phyloP scores from a whole-genome alignment of 225 moss, liverwort and hornwort species.

The Pseudoscleropodium purum region DNA sequence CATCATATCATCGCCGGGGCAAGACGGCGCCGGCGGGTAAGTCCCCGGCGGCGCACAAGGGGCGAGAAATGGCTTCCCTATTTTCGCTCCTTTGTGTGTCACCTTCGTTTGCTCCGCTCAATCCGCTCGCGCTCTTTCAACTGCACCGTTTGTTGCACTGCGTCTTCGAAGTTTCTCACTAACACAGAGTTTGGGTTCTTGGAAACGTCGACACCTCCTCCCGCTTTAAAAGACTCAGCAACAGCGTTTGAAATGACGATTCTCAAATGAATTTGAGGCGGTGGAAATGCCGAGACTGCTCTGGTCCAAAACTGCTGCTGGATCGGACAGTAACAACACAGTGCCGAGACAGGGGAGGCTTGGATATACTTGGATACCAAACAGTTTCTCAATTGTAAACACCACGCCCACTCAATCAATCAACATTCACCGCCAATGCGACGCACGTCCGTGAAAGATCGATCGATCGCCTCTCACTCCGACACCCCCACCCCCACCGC shows the following conservation, averaged over 20 bases:
- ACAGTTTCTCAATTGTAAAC: background rate
- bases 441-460: background rate
- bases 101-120: background rate
- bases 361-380: background rate
- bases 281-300: background rate
- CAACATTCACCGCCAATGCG: conserved; percentile 12
- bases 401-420: background rate
- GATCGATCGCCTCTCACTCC: background rate
- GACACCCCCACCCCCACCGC: background rate
- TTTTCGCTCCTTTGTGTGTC: conserved; percentile 35
- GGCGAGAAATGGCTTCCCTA: conserved; percentile 69
- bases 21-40: conserved; percentile 63
- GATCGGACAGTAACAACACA: background rate
- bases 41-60: conserved; percentile 62
- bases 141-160: background rate
- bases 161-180: background rate
- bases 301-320: background rate
- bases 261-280: background rate
- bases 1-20: conserved; percentile 92
- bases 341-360: background rate
- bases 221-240: background rate
- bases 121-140: background rate
- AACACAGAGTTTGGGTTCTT: background rate
- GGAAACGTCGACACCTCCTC: background rate
- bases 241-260: background rate